These are phyloP conservation scores for Lentinula novae-zelandiae DNA, from an alignment of 1,284 basidiomycete species.

Conservation along the genomic window DNA sequence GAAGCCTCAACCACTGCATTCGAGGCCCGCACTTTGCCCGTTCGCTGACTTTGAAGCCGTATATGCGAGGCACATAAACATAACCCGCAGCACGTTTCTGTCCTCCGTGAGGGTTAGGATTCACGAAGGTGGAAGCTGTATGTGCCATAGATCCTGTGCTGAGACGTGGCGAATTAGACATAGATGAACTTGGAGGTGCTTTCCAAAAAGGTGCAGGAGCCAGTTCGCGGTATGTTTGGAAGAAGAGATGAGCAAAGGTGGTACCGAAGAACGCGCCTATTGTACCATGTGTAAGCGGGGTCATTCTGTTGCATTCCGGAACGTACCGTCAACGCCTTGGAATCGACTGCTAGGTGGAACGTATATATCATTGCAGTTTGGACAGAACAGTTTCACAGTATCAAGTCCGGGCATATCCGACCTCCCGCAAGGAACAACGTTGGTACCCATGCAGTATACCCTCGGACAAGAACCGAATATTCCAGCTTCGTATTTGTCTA, in stretches of 20 bases:
- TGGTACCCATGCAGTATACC: conserved; percentile 88
- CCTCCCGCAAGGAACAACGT: conserved; percentile 93
- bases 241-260: conserved; percentile 96
- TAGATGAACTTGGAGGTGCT: conserved; percentile 35
- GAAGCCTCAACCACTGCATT: conserved; percentile 92
- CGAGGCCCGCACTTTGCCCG: conserved; percentile 87
- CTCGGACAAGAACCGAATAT: conserved; percentile 95
- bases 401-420: conserved; percentile 97
- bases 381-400: conserved; percentile 98
- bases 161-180: conserved; percentile 49
- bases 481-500: conserved; percentile 92
- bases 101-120: conserved; percentile 83
- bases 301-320: not conserved
- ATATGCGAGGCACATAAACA: conserved; percentile 92
- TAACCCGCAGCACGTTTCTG: conserved; percentile 83
- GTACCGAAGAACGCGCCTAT: conserved; percentile 98
- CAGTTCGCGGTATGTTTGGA: conserved; percentile 93
- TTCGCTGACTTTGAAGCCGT: conserved; percentile 87
- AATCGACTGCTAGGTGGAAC: conserved; percentile 93
- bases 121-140: conserved; percentile 51
- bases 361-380: conserved; percentile 98
- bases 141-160: conserved; percentile 43
- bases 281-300: conserved; percentile 18
- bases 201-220: conserved; percentile 86
- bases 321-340: conserved; percentile 91